These are phyloP conservation scores for Scheffersomyces ergatensis DNA, from an alignment of 805 yeast genomes.

Conservation along the genomic window DNA sequence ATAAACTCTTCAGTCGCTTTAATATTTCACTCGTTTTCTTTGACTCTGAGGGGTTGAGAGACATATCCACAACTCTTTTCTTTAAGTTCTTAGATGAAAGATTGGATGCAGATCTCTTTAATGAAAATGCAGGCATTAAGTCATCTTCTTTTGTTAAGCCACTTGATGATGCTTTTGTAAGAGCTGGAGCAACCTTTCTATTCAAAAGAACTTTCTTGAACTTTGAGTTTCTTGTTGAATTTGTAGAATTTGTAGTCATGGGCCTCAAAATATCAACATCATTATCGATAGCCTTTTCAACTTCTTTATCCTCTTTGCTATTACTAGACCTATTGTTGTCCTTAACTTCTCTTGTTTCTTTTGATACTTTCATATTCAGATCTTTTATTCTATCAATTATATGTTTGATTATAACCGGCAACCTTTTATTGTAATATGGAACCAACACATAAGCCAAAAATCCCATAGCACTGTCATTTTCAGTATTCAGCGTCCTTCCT, in stretches of 20 bases:
- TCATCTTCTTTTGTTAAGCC: conserved; percentile 14
- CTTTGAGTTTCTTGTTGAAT: background rate
- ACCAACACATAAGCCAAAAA: conserved; percentile 51
- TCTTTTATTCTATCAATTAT: conserved; percentile 49
- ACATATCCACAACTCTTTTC: conserved; percentile 40
- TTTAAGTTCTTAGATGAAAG: conserved; percentile 36
- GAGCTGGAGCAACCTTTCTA: conserved; percentile 4
- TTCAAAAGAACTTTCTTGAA: conserved; percentile 5
- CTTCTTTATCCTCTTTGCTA: background rate
- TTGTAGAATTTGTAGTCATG: background rate
- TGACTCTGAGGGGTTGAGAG: conserved; percentile 7
- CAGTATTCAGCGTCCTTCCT: conserved; percentile 17
- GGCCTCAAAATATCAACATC: background rate
- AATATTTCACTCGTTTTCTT: background rate
- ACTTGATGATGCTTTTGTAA: conserved; percentile 15
- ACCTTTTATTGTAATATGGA: conserved; percentile 49
- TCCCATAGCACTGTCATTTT: conserved; percentile 35
- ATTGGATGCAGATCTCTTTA: conserved; percentile 40
- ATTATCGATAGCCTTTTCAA: background rate
- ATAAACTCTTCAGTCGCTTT: conserved; percentile 8
- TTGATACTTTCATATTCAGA: conserved; percentile 33
- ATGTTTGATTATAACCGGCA: conserved; percentile 46
- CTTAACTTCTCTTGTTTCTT: background rate
- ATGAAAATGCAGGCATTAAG: conserved; percentile 29
- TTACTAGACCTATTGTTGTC: too few species aligned